Base-by-base conservation (phyloP, 108 stramenopile species). In the Cyclotella cryptica region DNA sequence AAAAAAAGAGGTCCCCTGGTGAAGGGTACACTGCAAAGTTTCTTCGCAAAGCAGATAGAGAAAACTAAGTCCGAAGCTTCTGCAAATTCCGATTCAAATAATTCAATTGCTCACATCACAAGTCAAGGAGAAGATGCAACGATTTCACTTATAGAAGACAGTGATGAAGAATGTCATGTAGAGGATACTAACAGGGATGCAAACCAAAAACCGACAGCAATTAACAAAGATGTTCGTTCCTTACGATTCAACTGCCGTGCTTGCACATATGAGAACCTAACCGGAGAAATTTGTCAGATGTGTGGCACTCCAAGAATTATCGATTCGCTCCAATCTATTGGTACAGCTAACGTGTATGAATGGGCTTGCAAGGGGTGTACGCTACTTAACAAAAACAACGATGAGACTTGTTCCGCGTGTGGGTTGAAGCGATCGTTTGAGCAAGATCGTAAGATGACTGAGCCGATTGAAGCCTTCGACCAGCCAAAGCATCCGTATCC, bases 21-120 rank as follows among this genome's bases (percentile, higher is more conserved):
- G 10, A 85, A 71, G 47, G 84, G 84, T 10, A 66, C 84, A 17
- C 81, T 85, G 35, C 80, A 85, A 66, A 73, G 71, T 35, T 85
- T 85, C 45, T 85, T 85, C 46, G 61, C 54, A 41, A 81, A 81
- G 29, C 81, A 78, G 53, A 46, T 59, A 10, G n/a, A 39, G 19
- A 79, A 71, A 40, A 46, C 9, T 1, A 59, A 57, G 42, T 43
- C 22, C 24, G 2, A 12, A 1, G 55, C 55, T 57, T 57, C 12
- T 57, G 3, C 4, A 22, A 21, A 1, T 5, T 1, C 55, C 4
- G 12, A 57, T 3, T 1, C 55, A 18, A 54, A 7, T 7, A n/a
- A 7, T 54, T 12, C 12, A 24, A 21, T 26, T 22, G 24, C 44
- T 39, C 62, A 39, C 14, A 70, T 10, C 27, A 35, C 44, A 15